These are phyloP conservation scores for Millerozyma acaciae DNA, from an alignment of 805 yeast species.

Conservation along the genomic window DNA sequence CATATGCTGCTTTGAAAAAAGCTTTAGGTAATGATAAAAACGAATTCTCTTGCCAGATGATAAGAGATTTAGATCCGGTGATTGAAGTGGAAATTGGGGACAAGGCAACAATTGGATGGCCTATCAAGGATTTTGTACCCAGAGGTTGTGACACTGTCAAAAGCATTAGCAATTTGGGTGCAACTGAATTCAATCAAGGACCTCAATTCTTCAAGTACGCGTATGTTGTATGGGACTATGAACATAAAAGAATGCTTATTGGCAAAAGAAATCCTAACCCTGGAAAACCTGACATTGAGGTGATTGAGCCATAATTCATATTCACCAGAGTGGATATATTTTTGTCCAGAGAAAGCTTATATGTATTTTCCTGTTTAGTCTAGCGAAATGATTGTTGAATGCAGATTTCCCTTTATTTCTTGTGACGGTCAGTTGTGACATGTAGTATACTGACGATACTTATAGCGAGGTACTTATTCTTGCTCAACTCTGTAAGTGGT, in stretches of 20 bases:
- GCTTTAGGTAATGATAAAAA: neutral
- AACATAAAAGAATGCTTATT: neutral
- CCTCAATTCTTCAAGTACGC: conserved; percentile 1
- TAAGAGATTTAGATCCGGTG: neutral
- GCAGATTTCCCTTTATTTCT: too few relatives aligned
- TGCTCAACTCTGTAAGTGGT: too few relatives aligned
- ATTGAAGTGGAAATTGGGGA: neutral
- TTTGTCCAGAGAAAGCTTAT: too few relatives aligned
- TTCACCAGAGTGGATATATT: too few relatives aligned
- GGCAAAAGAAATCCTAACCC: conserved; percentile 5
- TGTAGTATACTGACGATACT: too few relatives aligned
- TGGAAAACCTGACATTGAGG: conserved; percentile 4
- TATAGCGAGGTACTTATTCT: too few relatives aligned
- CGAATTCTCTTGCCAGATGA: neutral
- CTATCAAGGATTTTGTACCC: conserved; percentile 2
- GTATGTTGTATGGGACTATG: conserved; percentile 4
- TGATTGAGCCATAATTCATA: neutral
- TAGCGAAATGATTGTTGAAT: too few relatives aligned
- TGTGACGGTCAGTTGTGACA: too few relatives aligned
- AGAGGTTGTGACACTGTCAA: neutral
- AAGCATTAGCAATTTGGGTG: too few relatives aligned
- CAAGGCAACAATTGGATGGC: neutral
- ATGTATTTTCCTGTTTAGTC: too few relatives aligned
- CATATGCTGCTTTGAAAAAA: conserved; percentile 1
- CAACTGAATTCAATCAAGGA: neutral